Conservation (phyloP, 371 early-diverging fungal genomes). For the Lichtheimia hyalospora region DNA sequence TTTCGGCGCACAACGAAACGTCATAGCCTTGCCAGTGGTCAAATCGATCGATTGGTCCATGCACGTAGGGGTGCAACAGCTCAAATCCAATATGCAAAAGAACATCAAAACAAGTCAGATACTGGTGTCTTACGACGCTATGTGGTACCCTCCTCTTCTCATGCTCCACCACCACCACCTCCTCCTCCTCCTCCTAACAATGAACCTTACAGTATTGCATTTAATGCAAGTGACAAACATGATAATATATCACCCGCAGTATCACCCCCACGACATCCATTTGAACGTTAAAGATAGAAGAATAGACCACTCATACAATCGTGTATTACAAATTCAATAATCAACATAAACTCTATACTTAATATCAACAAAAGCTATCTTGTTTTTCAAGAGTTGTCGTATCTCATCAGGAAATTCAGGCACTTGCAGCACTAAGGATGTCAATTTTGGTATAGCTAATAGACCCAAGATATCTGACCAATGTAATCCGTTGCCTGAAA, state of each 20-base stretch:
- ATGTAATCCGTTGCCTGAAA: no score
- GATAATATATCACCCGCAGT: background rate
- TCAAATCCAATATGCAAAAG: background rate
- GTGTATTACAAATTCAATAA: no score
- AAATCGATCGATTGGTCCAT: slow-evolving; percentile 6
- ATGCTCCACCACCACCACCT: no score
- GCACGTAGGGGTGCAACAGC: background rate
- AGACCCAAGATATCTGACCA: no score
- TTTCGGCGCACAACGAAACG: background rate
- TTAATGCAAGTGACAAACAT: no score
- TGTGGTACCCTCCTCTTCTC: background rate
- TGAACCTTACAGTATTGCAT: background rate
- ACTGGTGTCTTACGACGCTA: background rate
- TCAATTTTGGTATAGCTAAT: no score
- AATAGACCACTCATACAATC: no score
- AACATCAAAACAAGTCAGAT: background rate
- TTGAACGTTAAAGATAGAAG: slow-evolving; percentile 1
- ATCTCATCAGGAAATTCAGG: no score
- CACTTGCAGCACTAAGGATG: no score
- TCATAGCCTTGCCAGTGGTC: slow-evolving; percentile 9
- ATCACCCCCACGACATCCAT: background rate
- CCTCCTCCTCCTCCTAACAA: background rate
- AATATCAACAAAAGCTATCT: no score
- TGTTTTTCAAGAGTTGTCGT: no score
- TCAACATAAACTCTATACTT: no score